phyloP scores from a whole-genome alignment of 164 flowering plant species.

The Buxus sempervirens region DNA sequence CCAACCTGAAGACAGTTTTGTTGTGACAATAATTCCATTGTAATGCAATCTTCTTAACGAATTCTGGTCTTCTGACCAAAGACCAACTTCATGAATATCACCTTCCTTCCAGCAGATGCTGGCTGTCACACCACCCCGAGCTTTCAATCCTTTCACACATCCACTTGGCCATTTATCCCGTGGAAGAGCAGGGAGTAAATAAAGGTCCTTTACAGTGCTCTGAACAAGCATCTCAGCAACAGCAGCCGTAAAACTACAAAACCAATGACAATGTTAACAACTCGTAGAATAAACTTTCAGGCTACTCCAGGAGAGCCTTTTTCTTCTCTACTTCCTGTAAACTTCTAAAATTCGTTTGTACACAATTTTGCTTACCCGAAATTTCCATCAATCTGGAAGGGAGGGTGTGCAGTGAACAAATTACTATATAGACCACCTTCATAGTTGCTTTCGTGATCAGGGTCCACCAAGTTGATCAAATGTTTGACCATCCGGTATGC shows the following conservation, averaged over 20 bases:
- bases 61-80: constrained; percentile 45
- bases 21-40: constrained; percentile 38
- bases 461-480: constrained; percentile 71
- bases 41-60: constrained; percentile 43
- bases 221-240: constrained; percentile 93
- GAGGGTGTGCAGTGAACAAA: constrained; percentile 90
- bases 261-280: constrained; percentile 5
- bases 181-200: constrained; percentile 90
- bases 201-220: constrained; percentile 72
- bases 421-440: constrained; percentile 93
- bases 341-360: neutral
- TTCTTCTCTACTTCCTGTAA: neutral
- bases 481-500: constrained; percentile 87
- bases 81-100: constrained; percentile 66
- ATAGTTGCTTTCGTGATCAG: constrained; percentile 51
- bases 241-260: constrained; percentile 66
- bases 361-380: constrained; percentile 58
- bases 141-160: constrained; percentile 77
- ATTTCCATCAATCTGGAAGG: constrained; percentile 88
- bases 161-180: constrained; percentile 78
- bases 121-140: constrained; percentile 79
- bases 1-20: constrained; percentile 31
- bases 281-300: too few relatives aligned
- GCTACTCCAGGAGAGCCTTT: neutral
- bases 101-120: constrained; percentile 81